Percentiles rank a stretch among this genome's conserved stretches.
phyloP scores from a whole-genome alignment of 164 flowering plant species.

The Cinnamomum micranthum region DNA sequence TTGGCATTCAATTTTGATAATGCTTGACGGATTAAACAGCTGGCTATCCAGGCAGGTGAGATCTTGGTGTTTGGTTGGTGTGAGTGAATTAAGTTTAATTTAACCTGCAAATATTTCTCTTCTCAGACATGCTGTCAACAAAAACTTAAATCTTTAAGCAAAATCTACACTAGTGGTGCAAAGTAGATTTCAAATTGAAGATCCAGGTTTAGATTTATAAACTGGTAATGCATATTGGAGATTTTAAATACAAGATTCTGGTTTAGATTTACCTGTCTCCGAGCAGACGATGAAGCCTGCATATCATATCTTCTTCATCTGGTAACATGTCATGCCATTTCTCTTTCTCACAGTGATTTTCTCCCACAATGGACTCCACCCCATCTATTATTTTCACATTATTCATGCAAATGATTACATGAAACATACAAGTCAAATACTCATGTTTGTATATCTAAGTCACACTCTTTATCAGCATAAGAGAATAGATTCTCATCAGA shows the following conservation, averaged over 20 bases:
- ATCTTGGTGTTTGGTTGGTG: too few species aligned
- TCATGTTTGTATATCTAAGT: too few species aligned
- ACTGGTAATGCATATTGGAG: neutral
- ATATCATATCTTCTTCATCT: slow-evolving; percentile 8
- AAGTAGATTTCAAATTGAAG: neutral
- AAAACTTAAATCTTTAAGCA: neutral
- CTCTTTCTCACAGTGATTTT: neutral
- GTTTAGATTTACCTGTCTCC: slow-evolving; percentile 1
- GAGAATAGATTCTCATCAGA: too few species aligned
- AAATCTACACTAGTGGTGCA: neutral
- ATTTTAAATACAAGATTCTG: neutral
- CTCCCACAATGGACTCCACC: neutral
- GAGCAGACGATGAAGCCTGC: slow-evolving; percentile 5
- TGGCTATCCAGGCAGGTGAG: too few species aligned
- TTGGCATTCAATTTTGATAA: too few species aligned
- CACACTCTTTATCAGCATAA: too few species aligned
- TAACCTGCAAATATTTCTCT: too few species aligned
- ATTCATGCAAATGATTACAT: neutral
- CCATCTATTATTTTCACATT: neutral
- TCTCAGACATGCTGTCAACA: too few species aligned
- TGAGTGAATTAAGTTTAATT: too few species aligned
- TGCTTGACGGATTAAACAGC: too few species aligned
- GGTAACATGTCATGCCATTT: slow-evolving; percentile 5
- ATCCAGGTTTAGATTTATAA: neutral
- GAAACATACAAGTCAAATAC: too few species aligned